Conservation (phyloP, 495 filamentous ascomycete species). For the Podospora pseudopauciseta region DNA sequence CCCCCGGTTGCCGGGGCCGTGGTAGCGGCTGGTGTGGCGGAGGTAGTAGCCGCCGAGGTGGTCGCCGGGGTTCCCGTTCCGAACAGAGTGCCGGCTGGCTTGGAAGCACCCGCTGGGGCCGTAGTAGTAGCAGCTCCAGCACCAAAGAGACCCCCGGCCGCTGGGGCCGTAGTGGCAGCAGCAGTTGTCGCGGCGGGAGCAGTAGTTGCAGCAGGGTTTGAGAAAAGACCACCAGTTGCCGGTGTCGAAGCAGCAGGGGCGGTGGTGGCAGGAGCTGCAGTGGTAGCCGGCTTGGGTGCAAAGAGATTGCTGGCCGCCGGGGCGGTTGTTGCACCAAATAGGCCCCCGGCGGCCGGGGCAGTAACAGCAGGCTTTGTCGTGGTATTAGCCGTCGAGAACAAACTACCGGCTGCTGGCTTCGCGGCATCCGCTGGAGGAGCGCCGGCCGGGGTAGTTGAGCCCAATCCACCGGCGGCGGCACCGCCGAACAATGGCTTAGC, state of each 20-base stretch:
- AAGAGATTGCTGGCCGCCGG: constrained; percentile 13
- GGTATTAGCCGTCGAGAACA: constrained; percentile 11
- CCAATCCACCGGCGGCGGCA: constrained; percentile 12
- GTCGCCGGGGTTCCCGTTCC: constrained; percentile 13
- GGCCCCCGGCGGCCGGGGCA: constrained; percentile 20
- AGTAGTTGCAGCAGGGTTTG: constrained; percentile 13
- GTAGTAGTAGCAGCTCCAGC: not conserved
- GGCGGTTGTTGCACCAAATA: constrained; percentile 3
- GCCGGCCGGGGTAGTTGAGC: constrained; percentile 34
- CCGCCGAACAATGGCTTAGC: constrained; percentile 29
- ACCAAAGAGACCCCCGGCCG: constrained; percentile 3
- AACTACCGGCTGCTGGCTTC: constrained; percentile 18
- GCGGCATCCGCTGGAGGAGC: constrained; percentile 28
- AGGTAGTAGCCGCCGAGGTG: constrained; percentile 13
- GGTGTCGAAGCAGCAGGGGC: constrained; percentile 7
- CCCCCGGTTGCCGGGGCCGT: constrained; percentile 17
- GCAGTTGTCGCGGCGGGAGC: constrained; percentile 22
- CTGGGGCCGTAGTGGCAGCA: constrained; percentile 13
- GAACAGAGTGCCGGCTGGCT: constrained; percentile 13
- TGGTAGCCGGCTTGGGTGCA: constrained; percentile 11
- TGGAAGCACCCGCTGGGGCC: constrained; percentile 1
- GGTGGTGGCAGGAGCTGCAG: constrained; percentile 14
- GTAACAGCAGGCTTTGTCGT: constrained; percentile 27
- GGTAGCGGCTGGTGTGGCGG: constrained; percentile 15
- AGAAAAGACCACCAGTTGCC: constrained; percentile 17